These are phyloP conservation scores for Xylaria sp. DNA, from an alignment of 495 filamentous ascomycete genomes.

Conservation along the genomic window DNA sequence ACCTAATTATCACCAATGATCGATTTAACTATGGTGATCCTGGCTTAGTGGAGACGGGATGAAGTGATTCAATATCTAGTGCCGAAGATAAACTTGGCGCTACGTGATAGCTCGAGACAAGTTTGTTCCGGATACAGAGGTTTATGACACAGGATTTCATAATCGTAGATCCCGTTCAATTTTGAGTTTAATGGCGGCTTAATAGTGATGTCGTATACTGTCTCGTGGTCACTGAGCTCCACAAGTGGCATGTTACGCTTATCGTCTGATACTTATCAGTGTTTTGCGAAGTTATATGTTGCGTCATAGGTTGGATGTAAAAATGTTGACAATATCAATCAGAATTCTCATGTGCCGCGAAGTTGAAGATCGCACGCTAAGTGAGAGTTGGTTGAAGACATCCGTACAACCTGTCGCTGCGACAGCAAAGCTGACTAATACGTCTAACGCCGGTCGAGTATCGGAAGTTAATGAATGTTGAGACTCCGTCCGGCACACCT, in stretches of 20 bases:
- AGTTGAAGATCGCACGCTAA: not conserved
- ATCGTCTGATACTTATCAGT: not conserved
- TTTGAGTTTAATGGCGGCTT: constrained; percentile 15
- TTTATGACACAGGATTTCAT: constrained; percentile 13
- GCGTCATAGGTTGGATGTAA: constrained; percentile 4
- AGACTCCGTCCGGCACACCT: not conserved
- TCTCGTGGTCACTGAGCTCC: not conserved
- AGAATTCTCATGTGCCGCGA: not conserved
- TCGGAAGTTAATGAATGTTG: not conserved
- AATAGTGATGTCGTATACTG: constrained; percentile 18
- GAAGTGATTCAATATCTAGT: not conserved
- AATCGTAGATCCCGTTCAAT: not conserved
- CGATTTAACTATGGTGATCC: not conserved
- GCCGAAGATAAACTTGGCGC: not conserved
- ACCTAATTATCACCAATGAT: not conserved
- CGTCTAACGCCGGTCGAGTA: not conserved
- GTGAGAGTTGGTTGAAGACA: not conserved
- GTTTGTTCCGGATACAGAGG: not conserved
- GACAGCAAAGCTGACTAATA: not conserved
- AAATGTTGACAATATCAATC: not conserved
- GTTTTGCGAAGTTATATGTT: not conserved
- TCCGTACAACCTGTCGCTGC: not conserved
- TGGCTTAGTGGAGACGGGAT: not conserved
- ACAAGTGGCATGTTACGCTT: not conserved
- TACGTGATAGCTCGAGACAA: not conserved